Percentiles rank a stretch among this genome's conserved stretches.
Conservation (phyloP, 129 eudicot genomes). For the Flaveria robusta region DNA sequence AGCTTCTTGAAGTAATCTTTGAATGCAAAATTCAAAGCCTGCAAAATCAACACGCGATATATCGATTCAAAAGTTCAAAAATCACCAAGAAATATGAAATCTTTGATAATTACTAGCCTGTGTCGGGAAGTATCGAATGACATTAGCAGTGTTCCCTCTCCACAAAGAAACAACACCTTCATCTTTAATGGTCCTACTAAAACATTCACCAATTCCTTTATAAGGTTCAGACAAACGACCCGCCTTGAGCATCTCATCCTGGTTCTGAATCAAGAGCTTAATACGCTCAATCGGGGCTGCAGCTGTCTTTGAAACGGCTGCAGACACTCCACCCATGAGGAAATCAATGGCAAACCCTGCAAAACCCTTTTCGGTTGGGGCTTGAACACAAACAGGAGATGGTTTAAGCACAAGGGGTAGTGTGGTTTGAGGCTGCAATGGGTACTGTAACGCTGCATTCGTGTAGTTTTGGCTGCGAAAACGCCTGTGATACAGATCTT, state of each 20-base stretch:
- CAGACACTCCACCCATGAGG: slow-evolving; percentile 75
- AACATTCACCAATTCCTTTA: slow-evolving; percentile 58
- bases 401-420: slow-evolving; percentile 24
- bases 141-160: slow-evolving; percentile 71
- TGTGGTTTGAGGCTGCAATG: slow-evolving; percentile 19
- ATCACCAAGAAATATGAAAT: not conserved
- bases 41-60: slow-evolving; percentile 2
- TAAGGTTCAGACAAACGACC: slow-evolving; percentile 54
- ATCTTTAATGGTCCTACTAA: slow-evolving; percentile 52
- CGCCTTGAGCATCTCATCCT: slow-evolving; percentile 61
- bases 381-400: slow-evolving; percentile 44
- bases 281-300: slow-evolving; percentile 74
- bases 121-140: slow-evolving; percentile 70
- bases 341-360: slow-evolving; percentile 56
- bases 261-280: slow-evolving; percentile 67
- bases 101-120: slow-evolving; percentile 42
- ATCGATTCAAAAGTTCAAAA: not conserved
- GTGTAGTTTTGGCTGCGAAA: slow-evolving; percentile 28
- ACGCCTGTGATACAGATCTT: slow-evolving; percentile 15
- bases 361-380: slow-evolving; percentile 57
- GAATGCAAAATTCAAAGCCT: slow-evolving; percentile 76
- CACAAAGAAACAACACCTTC: slow-evolving; percentile 63
- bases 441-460: slow-evolving; percentile 28
- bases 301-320: slow-evolving; percentile 70
- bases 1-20: slow-evolving; percentile 63